Evolutionary conservation across 2,329 filamentous ascomycete genomes (phyloP).

Genomic region (Daldinia sp.): DNA sequence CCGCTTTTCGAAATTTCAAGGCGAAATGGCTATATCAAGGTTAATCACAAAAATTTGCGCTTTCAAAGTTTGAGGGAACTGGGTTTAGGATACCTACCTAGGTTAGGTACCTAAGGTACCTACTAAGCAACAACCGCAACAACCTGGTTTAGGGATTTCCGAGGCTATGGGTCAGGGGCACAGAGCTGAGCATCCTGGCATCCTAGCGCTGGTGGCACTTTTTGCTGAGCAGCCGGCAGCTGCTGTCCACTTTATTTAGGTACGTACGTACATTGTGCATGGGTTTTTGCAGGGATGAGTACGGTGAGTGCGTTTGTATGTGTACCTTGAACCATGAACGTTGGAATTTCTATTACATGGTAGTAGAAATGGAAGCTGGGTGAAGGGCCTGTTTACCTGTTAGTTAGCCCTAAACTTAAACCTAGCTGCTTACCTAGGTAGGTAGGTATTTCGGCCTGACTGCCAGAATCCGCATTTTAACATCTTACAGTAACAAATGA

Average conservation of each 20-base stretch:
- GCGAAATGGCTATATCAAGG: conserved; percentile 4
- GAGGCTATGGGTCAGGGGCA: conserved; percentile 41
- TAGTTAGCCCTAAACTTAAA: not conserved
- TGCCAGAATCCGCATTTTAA: conserved; percentile 23
- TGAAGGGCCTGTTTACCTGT: not conserved
- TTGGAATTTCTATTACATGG: not conserved
- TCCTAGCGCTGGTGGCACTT: not conserved
- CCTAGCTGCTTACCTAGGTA: not conserved
- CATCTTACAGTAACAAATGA: conserved; percentile 15
- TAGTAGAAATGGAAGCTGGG: not conserved
- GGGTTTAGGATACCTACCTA: not conserved
- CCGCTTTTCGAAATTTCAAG: conserved; percentile 12
- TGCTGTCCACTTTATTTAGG: conserved; percentile 15
- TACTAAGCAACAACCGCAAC: not conserved
- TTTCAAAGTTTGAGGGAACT: not conserved
- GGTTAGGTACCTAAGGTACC: too few relatives aligned
- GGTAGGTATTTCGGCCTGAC: not conserved
- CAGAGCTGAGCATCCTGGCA: conserved; percentile 22
- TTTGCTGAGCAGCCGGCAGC: conserved; percentile 16
- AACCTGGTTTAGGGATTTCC: conserved; percentile 35
- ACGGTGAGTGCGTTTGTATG: not conserved
- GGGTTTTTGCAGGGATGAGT: not conserved
- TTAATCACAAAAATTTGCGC: conserved; percentile 5
- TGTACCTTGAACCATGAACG: not conserved
- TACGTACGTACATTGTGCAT: conserved; percentile 1